Conservation (phyloP, 257 asterid genomes). For the Solanum arcanum region DNA sequence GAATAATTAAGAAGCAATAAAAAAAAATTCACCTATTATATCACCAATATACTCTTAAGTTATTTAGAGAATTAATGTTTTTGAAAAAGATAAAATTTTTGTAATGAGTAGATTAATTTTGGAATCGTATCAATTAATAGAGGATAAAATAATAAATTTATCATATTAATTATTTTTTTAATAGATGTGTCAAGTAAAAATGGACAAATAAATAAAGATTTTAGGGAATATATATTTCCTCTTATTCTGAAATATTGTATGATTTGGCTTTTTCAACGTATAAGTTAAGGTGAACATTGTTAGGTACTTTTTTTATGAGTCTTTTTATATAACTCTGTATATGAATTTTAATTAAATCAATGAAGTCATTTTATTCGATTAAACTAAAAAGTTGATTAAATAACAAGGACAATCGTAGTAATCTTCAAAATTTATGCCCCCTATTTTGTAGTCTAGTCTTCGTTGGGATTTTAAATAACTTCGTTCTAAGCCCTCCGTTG, state of each 20-base stretch:
- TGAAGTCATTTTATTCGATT: neutral
- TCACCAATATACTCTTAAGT: too few relatives aligned
- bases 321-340: neutral
- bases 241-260: neutral
- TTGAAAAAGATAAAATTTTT: too few relatives aligned
- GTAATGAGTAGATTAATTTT: too few relatives aligned
- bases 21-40: too few relatives aligned
- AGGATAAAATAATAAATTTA: too few relatives aligned
- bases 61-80: too few relatives aligned
- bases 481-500: neutral
- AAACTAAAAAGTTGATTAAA: neutral
- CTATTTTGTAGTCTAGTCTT: neutral
- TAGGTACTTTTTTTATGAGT: neutral
- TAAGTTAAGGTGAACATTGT: neutral
- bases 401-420: neutral
- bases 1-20: too few relatives aligned
- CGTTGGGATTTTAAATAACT: neutral
- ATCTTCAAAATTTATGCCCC: neutral
- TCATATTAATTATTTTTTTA: too few relatives aligned
- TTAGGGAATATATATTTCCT: neutral
- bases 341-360: too few relatives aligned
- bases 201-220: too few relatives aligned
- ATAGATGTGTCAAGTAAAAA: too few relatives aligned
- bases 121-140: too few relatives aligned
- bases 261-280: neutral